Base-by-base conservation (phyloP, 306 rosid species). In the Calophaca sinica region DNA sequence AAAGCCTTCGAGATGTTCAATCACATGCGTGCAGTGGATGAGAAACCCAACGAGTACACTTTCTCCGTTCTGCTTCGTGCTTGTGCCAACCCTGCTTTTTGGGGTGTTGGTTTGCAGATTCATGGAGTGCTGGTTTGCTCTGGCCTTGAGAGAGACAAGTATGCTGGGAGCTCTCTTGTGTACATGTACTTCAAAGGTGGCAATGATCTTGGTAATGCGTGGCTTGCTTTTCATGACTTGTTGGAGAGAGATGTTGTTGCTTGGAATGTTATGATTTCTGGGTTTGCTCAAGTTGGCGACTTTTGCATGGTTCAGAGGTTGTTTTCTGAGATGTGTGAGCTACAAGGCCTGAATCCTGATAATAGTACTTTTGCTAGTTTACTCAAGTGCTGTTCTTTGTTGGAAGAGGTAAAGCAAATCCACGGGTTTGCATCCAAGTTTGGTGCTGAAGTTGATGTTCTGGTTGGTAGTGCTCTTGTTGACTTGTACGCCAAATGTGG, bases 181-280 rank as follows among this genome's bases (percentile, higher is more conserved):
- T 64, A 81, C 49, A 75, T 87, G 88, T 87, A 87, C 79, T 78
- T 72, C 28, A 84, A 79, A 33, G 62, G 42, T 62, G 84, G 81
- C 9, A 59, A 45, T 79, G 39, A 38, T 53, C 54, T 79, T 7
- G 36, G 8, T 9, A 62, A 72, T 15, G 84, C 86, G 2, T 79
- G 46, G 60, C 59, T 35, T 58, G 77, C 72, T 49, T 86, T 87
- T 68, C 6, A 72, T 63, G 86, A 75, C 9, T 59, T 84, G 79
- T 75, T 73, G 72, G 85, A 68, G 75, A 84, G 76, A 68, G 90
- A 87, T 66, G 46, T 61, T 39, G 84, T 87, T 72, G 72, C 86
- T 26, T 87, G 88, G 90, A 87, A 87, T 87, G 83, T 87, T 67
- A 79, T 87, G 86, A 75, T 84, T 72, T 79, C 86, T 76, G 90